Evolutionary conservation across 352 stramenopile genomes (phyloP), one percentile per base, ranked within the genome.

Genomic region (Hyaloperonospora arabidopsidis): DNA sequence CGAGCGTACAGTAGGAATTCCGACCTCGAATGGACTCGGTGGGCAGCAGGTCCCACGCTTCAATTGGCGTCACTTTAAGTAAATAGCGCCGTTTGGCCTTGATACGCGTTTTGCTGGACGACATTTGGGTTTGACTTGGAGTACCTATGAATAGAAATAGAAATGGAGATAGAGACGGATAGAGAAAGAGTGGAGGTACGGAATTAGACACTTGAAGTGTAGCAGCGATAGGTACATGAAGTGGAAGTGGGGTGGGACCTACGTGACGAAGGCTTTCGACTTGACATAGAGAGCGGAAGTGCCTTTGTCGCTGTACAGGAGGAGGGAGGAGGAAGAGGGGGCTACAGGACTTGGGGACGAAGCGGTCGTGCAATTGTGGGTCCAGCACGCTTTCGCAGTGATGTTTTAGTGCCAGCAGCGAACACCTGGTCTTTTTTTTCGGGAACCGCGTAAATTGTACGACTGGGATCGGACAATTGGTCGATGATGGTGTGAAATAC

Each of bases 51-150:
- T 90, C 80, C 43, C 68, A 74, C 0, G 70, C 84, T 48, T 93
- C 84, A 49, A 93, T 93, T 11, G 84, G 84, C 55, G 84, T 93
- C 47, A 93, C 75, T 50, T 93, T 93, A 44, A 93, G 76, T 39
- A 93, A 57, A 39, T 71, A 92, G 22, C 84, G 78, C 28, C 84
- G 84, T 61, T 86, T 86, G 23, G 74, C 72, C 61, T 84, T 84
- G 56, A 89, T 60, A 39, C 63, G 72, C 54, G 64, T 72, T 35
- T 77, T 77, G 44, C 56, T 59, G 45, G 52, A 62, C 8, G 56
- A 50, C 17, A 47, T 29, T 2, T 63, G 62, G 18, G 43, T 61
- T 13, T 69, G 62, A 41, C 62, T 66, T 7, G 51, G 48, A 35
- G 54, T 49, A 28, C 63, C 63, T 67, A 29, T 19, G 12, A 11